Evolutionary conservation across 23 red algal genomes (phyloP).

Genomic region (Gracilaria gracilis): DNA sequence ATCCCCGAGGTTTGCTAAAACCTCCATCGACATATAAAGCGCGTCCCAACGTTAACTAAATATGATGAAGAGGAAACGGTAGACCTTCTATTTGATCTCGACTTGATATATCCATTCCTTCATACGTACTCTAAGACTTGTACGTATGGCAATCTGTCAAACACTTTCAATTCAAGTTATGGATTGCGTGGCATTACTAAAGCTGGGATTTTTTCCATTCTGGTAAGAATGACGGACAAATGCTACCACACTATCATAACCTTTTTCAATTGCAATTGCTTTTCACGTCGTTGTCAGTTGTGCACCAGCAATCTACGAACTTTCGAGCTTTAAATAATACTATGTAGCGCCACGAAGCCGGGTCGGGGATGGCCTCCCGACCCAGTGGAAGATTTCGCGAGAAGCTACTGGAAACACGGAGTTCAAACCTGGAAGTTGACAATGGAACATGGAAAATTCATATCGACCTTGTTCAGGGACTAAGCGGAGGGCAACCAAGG

Average conservation of each 20-base stretch:
- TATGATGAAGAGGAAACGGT: too few relatives aligned
- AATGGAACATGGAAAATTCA: too few relatives aligned
- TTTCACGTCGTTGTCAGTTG: background rate
- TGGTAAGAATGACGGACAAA: background rate
- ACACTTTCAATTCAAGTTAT: too few relatives aligned
- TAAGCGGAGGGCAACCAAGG: background rate
- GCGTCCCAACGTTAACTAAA: too few relatives aligned
- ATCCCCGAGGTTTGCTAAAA: too few relatives aligned
- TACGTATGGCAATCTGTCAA: too few relatives aligned
- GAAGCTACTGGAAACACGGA: background rate
- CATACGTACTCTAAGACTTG: too few relatives aligned
- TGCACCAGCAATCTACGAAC: background rate
- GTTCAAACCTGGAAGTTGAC: background rate
- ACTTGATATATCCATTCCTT: too few relatives aligned
- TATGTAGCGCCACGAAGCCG: background rate
- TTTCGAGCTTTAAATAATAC: background rate
- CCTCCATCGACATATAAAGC: too few relatives aligned
- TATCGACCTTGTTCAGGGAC: background rate
- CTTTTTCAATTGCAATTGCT: background rate
- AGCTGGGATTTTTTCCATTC: background rate
- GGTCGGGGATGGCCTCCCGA: background rate
- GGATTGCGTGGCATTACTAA: background rate
- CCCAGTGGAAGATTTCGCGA: background rate
- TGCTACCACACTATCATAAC: background rate
- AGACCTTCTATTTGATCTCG: too few relatives aligned